These are phyloP conservation scores for Exserohilum turcica DNA, from an alignment of 2,329 filamentous ascomycete species.

Conservation along the genomic window DNA sequence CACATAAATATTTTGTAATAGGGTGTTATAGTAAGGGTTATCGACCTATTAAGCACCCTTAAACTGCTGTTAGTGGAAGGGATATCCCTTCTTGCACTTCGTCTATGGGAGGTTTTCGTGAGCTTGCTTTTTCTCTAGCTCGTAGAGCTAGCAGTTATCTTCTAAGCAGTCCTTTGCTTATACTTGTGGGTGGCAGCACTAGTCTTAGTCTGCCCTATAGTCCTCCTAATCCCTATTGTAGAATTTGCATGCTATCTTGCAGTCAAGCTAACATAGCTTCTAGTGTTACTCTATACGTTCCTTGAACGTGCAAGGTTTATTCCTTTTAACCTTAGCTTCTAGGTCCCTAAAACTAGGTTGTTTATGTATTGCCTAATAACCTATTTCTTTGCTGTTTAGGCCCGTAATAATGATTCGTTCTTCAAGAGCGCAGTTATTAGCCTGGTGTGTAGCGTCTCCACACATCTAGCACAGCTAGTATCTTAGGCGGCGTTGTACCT, in stretches of 20 bases:
- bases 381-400: background rate
- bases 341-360: background rate
- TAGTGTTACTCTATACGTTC: background rate
- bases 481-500: background rate
- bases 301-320: background rate
- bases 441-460: background rate
- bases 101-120: background rate
- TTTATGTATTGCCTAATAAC: background rate
- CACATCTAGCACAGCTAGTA: background rate
- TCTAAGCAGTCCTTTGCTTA: too few relatives aligned
- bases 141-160: background rate
- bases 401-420: background rate
- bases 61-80: background rate
- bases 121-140: background rate
- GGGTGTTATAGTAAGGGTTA: background rate
- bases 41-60: background rate
- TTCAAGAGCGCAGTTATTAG: background rate
- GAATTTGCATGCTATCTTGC: background rate
- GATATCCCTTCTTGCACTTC: background rate
- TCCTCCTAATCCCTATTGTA: too few relatives aligned
- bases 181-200: too few relatives aligned
- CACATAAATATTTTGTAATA: background rate
- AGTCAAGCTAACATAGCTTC: background rate
- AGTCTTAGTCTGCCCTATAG: too few relatives aligned
- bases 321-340: background rate